Percentiles rank a stretch among this genome's conserved stretches.
Conservation (phyloP, 1,284 basidiomycete genomes). For the Pseudozyma tsukubaensis region DNA sequence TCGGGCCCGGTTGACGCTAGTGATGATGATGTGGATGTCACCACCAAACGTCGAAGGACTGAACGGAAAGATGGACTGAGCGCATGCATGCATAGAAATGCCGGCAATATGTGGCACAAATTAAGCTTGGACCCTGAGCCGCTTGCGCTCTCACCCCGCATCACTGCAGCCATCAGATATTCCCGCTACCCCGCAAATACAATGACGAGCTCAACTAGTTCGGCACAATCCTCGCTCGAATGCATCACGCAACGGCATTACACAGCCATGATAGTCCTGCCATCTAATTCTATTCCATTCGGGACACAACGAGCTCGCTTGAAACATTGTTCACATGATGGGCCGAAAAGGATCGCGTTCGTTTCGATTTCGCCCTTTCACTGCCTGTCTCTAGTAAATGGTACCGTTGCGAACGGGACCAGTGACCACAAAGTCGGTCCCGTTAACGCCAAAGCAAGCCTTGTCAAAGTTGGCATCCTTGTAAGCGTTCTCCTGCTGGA, state of each 20-base stretch:
- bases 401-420: conserved; percentile 54
- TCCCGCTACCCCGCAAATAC: neutral
- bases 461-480: conserved; percentile 59
- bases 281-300: neutral
- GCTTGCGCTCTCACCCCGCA: neutral
- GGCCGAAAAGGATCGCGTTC: too few relatives aligned
- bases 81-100: neutral
- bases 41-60: neutral
- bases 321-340: too few relatives aligned
- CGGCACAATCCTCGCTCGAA: neutral
- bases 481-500: conserved; percentile 47
- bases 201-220: neutral
- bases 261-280: neutral
- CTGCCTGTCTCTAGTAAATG: conserved; percentile 21
- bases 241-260: neutral
- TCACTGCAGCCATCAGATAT: neutral
- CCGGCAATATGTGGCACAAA: neutral
- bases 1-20: neutral
- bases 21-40: neutral
- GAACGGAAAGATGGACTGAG: neutral
- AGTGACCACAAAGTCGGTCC: conserved; percentile 57
- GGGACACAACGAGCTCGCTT: neutral
- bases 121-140: conserved; percentile 1
- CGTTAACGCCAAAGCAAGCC: conserved; percentile 59
- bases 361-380: too few relatives aligned